Evolutionary conservation across 1,284 basidiomycete genomes (phyloP), one percentile per base, ranked within the genome.

Genomic region (Mycosarcoma maydis): DNA sequence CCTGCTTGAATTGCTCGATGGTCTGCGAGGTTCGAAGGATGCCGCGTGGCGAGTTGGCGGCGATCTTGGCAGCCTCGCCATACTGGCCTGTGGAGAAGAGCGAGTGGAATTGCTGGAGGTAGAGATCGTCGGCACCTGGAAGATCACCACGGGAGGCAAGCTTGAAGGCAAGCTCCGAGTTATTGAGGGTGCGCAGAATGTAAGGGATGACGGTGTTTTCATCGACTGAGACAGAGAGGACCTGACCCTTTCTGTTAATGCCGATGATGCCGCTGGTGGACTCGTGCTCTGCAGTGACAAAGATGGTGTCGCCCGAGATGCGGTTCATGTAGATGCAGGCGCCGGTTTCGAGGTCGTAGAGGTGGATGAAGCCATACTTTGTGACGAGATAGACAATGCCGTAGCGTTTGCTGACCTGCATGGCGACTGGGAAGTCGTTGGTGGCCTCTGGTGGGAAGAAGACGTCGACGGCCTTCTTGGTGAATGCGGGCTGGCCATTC

Each of bases 241-340:
- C 94, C 83, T 99, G 96, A 46, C 96, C 96, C 85, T 98, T 98
- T 86, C 95, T 92, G 88, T 99, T 99, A 80, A 99, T 94, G 75
- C 95, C 96, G 73, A 99, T 93, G 83, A 99, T 96, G 85, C 96
- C 96, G 81, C 93, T 89, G 13, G 90, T 90, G 24, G 89, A 87
- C 83, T 97, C 94, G 83, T 98, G 93, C 80, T 97, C 94, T 17
- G 94, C 92, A 7, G 96, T 98, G 46, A 97, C 94, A 83, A 99
- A 98, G 83, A 98, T 98, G 43, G 96, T 98, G 85, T 98, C 96
- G 40, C 96, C 95, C 45, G 93, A 96, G 83, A 99, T 98, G 71
- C 96, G 91, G 87, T 99, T 98, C 96, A 98, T 99, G 87, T 98
- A 99, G 76, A 98, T 90, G 85, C 96, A 98, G 48, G 93, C 90